These are phyloP conservation scores for Lachancea meyersii DNA, from an alignment of 805 yeast genomes.

Conservation along the genomic window DNA sequence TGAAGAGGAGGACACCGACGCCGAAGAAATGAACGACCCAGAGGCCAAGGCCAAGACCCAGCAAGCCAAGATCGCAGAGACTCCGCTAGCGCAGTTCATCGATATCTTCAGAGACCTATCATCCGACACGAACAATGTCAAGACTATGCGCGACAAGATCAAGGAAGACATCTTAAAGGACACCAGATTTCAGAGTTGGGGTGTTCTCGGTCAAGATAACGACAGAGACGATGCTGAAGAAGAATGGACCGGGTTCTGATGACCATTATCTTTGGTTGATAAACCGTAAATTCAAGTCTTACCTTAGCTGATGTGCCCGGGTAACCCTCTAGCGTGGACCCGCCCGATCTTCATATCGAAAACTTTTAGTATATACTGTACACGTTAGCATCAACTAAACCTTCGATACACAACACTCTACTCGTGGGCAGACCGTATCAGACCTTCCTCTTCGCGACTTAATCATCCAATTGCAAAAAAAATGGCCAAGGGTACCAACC, in stretches of 20 bases:
- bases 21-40: no score
- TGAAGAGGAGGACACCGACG: conserved; percentile 39
- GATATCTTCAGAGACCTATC: conserved; percentile 54
- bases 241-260: conserved; percentile 39
- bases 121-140: conserved; percentile 43
- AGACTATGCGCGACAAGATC: conserved; percentile 60
- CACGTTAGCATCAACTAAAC: not conserved
- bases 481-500: conserved; percentile 27
- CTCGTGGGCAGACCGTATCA: not conserved
- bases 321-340: not conserved
- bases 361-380: not conserved
- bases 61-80: conserved; percentile 34
- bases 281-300: no score
- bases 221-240: conserved; percentile 29
- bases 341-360: not conserved
- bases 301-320: no score
- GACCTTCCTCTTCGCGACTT: not conserved
- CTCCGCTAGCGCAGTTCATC: conserved; percentile 52
- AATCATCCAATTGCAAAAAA: not conserved
- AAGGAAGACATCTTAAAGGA: conserved; percentile 63
- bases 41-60: conserved; percentile 17
- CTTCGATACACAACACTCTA: not conserved
- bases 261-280: not conserved
- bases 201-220: conserved; percentile 31
- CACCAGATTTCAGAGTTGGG: conserved; percentile 60